These are phyloP conservation scores for Fusarium sp. DNA, from an alignment of 2,329 filamentous ascomycete genomes.

Conservation along the genomic window DNA sequence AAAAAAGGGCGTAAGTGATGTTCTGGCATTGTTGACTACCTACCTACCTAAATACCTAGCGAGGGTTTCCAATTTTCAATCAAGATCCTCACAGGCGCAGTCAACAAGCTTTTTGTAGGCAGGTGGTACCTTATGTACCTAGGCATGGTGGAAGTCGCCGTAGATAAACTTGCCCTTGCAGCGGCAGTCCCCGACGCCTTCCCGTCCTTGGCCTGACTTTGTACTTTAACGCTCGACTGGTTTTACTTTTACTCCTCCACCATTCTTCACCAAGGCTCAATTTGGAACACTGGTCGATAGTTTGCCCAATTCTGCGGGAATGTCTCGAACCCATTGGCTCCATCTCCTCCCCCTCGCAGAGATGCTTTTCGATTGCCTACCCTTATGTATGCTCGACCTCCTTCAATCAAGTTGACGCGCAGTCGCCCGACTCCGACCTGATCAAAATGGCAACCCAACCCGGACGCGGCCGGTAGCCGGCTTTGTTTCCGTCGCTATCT, in stretches of 20 bases:
- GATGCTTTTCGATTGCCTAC: neutral
- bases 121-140: too few relatives aligned
- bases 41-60: too few relatives aligned
- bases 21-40: too few relatives aligned
- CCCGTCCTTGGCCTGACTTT: neutral
- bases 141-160: neutral
- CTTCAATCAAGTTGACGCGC: constrained; percentile 6
- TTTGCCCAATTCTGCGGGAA: neutral
- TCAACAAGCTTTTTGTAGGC: too few relatives aligned
- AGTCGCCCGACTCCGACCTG: constrained; percentile 31
- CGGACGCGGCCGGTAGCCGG: constrained; percentile 39
- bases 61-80: too few relatives aligned
- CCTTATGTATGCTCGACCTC: neutral
- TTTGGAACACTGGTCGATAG: neutral
- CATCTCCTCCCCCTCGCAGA: neutral
- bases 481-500: constrained; percentile 11
- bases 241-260: neutral
- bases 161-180: neutral
- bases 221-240: neutral
- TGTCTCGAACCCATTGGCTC: neutral
- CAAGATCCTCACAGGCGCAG: too few relatives aligned
- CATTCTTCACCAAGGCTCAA: neutral
- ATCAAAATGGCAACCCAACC: neutral
- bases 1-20: too few relatives aligned
- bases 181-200: constrained; percentile 14